Conservation (phyloP, 2,329 filamentous ascomycete species). For the Sclerotinia trifoliorum region DNA sequence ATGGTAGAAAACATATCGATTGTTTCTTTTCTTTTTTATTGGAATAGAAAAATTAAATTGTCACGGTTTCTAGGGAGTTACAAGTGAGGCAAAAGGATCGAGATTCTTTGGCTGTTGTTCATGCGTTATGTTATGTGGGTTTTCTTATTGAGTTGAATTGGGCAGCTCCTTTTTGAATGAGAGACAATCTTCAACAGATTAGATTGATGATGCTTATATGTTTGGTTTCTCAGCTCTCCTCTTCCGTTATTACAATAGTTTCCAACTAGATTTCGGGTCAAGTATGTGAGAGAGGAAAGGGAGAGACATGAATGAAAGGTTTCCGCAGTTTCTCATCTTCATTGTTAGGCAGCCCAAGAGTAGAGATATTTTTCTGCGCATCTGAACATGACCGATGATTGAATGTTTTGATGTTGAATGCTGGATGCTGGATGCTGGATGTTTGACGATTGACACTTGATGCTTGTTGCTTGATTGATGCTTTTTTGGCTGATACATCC, state of each 20-base stretch:
- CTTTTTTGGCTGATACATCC: not conserved
- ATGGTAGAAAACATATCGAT: not conserved
- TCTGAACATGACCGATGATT: not conserved
- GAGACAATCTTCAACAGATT: not conserved
- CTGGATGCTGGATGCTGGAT: not conserved
- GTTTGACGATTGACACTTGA: not conserved
- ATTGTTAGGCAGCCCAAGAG: not conserved
- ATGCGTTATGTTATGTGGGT: slow-evolving; percentile 9
- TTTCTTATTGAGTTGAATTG: not conserved
- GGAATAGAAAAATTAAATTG: not conserved
- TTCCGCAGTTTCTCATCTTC: not conserved
- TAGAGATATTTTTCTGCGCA: not conserved
- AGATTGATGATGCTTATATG: not conserved
- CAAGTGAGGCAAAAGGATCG: not conserved
- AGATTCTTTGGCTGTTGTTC: slow-evolving; percentile 4
- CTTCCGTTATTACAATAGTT: not conserved
- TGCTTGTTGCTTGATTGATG: not conserved
- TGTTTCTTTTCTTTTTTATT: not conserved
- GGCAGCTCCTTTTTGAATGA: not conserved
- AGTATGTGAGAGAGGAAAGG: not conserved
- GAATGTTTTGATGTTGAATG: not conserved
- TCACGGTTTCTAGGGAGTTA: not conserved
- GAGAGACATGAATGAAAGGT: not conserved
- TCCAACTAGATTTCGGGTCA: not conserved
- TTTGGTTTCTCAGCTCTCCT: not conserved